Evolutionary conservation across 2,329 filamentous ascomycete species (phyloP).

Genomic region (Leptoxyphium fumago): DNA sequence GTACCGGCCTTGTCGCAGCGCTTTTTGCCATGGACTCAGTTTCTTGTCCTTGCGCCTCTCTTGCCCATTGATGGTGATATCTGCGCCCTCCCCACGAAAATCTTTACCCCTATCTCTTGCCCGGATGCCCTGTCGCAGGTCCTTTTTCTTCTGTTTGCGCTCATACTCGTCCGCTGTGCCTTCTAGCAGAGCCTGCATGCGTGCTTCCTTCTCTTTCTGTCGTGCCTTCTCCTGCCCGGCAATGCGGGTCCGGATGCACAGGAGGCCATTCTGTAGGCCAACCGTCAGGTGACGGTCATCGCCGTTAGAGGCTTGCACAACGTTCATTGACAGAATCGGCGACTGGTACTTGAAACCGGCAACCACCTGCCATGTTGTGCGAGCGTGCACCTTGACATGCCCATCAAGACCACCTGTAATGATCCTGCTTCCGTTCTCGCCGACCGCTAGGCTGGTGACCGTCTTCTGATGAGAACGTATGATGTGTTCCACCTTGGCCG

Average conservation of each 20-base stretch:
- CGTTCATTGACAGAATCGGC: conserved; percentile 70
- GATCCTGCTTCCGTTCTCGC: conserved; percentile 65
- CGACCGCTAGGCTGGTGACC: conserved; percentile 72
- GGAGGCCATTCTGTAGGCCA: conserved; percentile 84
- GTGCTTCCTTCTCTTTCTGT: conserved; percentile 63
- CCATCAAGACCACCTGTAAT: conserved; percentile 85
- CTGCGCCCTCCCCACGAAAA: conserved; percentile 67
- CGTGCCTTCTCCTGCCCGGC: conserved; percentile 66
- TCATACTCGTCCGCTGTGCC: conserved; percentile 70
- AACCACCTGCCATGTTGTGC: conserved; percentile 89
- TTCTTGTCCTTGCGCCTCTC: conserved; percentile 49
- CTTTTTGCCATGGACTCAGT: conserved; percentile 63
- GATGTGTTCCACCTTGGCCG: conserved; percentile 71
- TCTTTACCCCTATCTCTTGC: conserved; percentile 53
- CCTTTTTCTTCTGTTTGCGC: conserved; percentile 48
- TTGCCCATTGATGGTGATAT: conserved; percentile 74
- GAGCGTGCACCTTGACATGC: conserved; percentile 95
- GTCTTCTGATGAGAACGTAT: conserved; percentile 96
- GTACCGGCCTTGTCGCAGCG: conserved; percentile 67
- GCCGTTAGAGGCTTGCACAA: conserved; percentile 50
- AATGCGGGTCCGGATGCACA: conserved; percentile 79
- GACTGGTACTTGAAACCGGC: conserved; percentile 85
- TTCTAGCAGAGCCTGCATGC: conserved; percentile 68
- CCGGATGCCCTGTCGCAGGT: conserved; percentile 45
- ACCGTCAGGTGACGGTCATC: conserved; percentile 90